These are phyloP conservation scores for Neofusicoccum laricinum DNA, from an alignment of 2,329 filamentous ascomycete species.

Conservation along the genomic window DNA sequence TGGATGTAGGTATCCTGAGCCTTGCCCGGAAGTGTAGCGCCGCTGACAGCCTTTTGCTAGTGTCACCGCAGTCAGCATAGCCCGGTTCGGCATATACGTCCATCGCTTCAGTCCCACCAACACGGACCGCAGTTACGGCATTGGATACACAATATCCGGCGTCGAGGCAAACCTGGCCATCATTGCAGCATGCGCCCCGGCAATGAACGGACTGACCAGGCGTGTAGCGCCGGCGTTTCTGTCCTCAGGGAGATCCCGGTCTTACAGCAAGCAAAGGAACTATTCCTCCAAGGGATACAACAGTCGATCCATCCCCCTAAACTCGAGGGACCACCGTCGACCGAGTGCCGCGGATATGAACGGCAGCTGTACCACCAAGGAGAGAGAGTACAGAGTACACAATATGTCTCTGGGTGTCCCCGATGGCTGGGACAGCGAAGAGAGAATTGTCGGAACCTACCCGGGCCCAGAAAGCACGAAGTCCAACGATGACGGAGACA, in stretches of 20 bases:
- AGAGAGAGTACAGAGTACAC: constrained; percentile 2
- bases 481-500: background rate
- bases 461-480: background rate
- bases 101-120: constrained; percentile 36
- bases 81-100: constrained; percentile 40
- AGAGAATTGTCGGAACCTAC: background rate
- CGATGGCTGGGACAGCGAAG: constrained; percentile 3
- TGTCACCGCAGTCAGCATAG: constrained; percentile 32
- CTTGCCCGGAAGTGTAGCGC: background rate
- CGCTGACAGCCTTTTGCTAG: constrained; percentile 17
- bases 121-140: constrained; percentile 31
- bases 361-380: background rate
- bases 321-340: background rate
- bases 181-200: constrained; percentile 53
- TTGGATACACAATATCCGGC: constrained; percentile 36
- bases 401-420: constrained; percentile 8
- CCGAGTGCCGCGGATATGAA: background rate
- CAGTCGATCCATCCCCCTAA: constrained; percentile 3
- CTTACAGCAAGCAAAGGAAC: background rate
- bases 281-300: background rate
- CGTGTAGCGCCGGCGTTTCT: constrained; percentile 31
- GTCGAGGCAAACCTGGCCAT: constrained; percentile 47
- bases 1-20: constrained; percentile 25
- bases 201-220: constrained; percentile 47
- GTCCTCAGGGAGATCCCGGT: constrained; percentile 20